Base-by-base conservation (phyloP, 1,284 basidiomycete species). In the Hortiboletus rubellus region DNA sequence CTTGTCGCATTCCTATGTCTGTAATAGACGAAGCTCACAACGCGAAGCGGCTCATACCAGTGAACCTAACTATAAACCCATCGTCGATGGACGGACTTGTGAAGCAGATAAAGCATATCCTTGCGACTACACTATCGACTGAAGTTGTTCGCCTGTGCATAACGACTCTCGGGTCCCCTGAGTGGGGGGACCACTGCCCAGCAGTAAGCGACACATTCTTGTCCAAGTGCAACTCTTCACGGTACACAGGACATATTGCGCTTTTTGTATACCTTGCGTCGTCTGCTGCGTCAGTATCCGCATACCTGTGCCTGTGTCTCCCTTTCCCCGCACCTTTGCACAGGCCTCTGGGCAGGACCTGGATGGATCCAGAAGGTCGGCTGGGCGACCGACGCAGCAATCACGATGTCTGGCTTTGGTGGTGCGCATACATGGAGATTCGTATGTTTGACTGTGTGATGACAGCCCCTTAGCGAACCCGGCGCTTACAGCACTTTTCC, bases 361-460 rank as follows among this genome's bases (percentile, higher is more conserved):
- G 87, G 84, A 2, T 92, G 91, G 87, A 72, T 86, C 17, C 81
- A 88, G 53, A 88, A 87, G 66, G 72, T 96, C n/a, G 82, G 87
- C 9, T 94, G 92, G 90, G 70, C 85, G 31, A 82, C 85, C 4
- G 93, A 96, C 72, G 86, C 83, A 9, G 82, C 85, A 41, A 78
- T 96, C 49, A 85, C 85, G 43, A 77, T 97, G 60, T 77, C 82
- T 40, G 89, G 92, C 18, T 96, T 96, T 70, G 84, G 89, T 52
- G 85, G 92, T 92, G 72, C 59, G 85, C 76, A 47, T 59, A 18
- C 34, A 48, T 40, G 22, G 52, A 37, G n/a, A 55, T 46, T 53
- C 37, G 33, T 30, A 44, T 50, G 30, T 52, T 18, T 45, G 7
- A 41, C 37, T 34, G 48, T 64, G 50, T 60, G 54, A 46, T 63